Evolutionary conservation across 2,329 filamentous ascomycete species (phyloP).

Genomic region (Colletotrichum magnum): DNA sequence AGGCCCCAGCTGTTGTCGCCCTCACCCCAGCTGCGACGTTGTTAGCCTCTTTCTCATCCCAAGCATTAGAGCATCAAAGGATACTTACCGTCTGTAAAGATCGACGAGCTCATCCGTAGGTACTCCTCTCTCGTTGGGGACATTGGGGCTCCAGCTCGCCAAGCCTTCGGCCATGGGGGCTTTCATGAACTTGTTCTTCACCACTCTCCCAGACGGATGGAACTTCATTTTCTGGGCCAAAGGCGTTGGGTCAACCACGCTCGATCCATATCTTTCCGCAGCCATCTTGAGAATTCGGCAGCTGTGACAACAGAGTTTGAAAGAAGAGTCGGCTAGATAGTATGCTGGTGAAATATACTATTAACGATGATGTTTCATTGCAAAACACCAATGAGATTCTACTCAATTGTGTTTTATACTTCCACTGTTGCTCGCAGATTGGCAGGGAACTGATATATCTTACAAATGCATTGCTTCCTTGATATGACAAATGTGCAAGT

Average conservation of each 20-base stretch:
- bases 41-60: neutral
- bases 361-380: no score
- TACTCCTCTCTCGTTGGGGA: conserved; percentile 63
- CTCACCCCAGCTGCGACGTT: conserved; percentile 65
- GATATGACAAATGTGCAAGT: no score
- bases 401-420: no score
- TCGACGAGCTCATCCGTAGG: conserved; percentile 60
- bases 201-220: neutral
- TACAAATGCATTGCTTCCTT: no score
- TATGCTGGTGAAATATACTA: no score
- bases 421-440: no score
- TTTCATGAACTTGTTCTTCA: conserved; percentile 77
- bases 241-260: neutral
- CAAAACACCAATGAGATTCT: no score
- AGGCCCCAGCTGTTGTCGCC: conserved; percentile 62
- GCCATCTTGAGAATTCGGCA: neutral
- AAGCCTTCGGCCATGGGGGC: conserved; percentile 77
- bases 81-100: conserved; percentile 63
- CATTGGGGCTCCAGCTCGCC: conserved; percentile 70
- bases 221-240: neutral
- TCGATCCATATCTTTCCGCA: neutral
- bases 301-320: neutral
- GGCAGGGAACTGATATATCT: no score
- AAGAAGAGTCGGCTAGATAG: no score
- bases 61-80: neutral